Evolutionary conservation across 495 filamentous ascomycete species (phyloP).

Genomic region (Podospora bellae-mahoneyi): DNA sequence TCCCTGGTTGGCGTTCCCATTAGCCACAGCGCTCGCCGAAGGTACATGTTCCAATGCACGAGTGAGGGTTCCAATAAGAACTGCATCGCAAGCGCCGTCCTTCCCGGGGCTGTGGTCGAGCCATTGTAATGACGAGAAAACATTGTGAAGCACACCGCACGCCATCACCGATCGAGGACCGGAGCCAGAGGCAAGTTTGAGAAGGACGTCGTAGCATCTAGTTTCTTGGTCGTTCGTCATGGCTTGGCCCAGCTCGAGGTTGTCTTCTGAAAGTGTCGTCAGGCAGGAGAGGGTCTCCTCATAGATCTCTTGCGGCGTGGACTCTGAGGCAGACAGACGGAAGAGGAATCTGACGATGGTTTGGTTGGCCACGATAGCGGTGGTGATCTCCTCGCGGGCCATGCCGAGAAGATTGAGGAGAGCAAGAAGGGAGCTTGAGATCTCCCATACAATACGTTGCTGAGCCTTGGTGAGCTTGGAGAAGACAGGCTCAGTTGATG

Average conservation of each 20-base stretch:
- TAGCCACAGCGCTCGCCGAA: constrained; percentile 23
- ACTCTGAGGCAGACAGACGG: constrained; percentile 37
- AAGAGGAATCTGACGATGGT: constrained; percentile 51
- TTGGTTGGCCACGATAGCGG: constrained; percentile 45
- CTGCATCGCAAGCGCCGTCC: constrained; percentile 46
- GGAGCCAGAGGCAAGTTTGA: constrained; percentile 33
- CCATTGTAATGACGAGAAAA: constrained; percentile 46
- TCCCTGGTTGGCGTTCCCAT: constrained; percentile 30
- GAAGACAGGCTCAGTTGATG: constrained; percentile 36
- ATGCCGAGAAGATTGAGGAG: constrained; percentile 47
- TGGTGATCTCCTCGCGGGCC: constrained; percentile 52
- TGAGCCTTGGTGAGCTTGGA: constrained; percentile 46
- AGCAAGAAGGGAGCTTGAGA: constrained; percentile 44
- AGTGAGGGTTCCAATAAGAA: constrained; percentile 45
- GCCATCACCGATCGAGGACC: constrained; percentile 42
- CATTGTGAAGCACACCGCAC: constrained; percentile 53
- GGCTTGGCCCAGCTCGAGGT: constrained; percentile 41
- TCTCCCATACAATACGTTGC: constrained; percentile 48
- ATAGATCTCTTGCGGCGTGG: constrained; percentile 35
- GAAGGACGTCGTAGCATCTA: constrained; percentile 38
- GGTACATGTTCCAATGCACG: constrained; percentile 34
- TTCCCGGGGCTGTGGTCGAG: constrained; percentile 47
- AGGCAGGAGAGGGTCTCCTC: constrained; percentile 51
- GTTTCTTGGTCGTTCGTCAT: constrained; percentile 40
- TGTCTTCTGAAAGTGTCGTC: constrained; percentile 55